A percentile compares a stretch with the other conserved stretches of the same genome.
Conservation (phyloP, 371 early-diverging fungal species). For the Mortierella sp. region DNA sequence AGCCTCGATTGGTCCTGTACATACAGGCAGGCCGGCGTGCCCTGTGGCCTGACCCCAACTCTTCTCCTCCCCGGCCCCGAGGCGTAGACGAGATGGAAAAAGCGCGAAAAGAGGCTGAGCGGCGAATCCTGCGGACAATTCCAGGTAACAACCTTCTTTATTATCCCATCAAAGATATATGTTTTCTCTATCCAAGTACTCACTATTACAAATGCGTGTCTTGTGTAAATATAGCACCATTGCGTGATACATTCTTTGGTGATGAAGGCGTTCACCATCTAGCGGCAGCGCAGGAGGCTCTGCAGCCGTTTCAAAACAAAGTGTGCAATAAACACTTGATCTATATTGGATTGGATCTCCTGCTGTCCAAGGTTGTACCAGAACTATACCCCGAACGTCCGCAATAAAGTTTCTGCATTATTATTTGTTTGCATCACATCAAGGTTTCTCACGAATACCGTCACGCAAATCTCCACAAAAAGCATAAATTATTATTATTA, state of each 20-base stretch:
- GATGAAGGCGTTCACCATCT: conserved; percentile 43
- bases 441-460: background rate
- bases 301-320: conserved; percentile 54
- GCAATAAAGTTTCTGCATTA: background rate
- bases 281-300: conserved; percentile 40
- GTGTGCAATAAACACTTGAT: conserved; percentile 53
- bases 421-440: no score
- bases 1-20: conserved; percentile 67
- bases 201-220: background rate
- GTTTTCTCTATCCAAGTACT: background rate
- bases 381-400: conserved; percentile 40
- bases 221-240: conserved; percentile 22
- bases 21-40: conserved; percentile 66
- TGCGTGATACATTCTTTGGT: conserved; percentile 48
- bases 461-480: conserved; percentile 3
- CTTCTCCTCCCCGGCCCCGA: conserved; percentile 56
- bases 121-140: conserved; percentile 37
- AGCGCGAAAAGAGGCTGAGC: conserved; percentile 51
- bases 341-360: conserved; percentile 44
- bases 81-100: conserved; percentile 51
- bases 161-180: background rate
- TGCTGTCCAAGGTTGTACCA: conserved; percentile 43
- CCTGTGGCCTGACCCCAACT: conserved; percentile 69
- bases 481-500: background rate
- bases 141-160: conserved; percentile 32